A percentile compares a stretch with the other conserved stretches of the same genome.
These are phyloP conservation scores for Conticribra guillardii DNA, from an alignment of 108 stramenopile genomes.

Conservation along the genomic window DNA sequence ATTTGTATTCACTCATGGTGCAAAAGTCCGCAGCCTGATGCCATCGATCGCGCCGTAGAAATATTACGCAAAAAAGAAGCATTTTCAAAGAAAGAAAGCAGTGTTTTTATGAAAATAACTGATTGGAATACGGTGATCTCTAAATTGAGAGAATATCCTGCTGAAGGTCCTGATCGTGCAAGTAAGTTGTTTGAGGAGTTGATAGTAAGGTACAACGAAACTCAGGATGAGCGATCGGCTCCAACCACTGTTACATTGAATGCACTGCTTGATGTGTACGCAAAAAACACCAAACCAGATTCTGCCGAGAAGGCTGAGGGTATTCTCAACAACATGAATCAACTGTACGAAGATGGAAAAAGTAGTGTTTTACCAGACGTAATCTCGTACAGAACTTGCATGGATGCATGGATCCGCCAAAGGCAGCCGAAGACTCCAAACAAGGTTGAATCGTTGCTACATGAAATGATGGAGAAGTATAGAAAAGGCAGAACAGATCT, in stretches of 20 bases:
- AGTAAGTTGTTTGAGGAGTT: conserved; percentile 38
- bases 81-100: conserved; percentile 21
- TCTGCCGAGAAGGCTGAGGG: conserved; percentile 33
- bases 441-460: conserved; percentile 30
- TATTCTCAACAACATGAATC: conserved; percentile 19
- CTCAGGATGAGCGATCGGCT: conserved; percentile 10
- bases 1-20: conserved; percentile 45
- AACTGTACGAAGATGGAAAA: conserved; percentile 22
- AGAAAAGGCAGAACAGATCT: conserved; percentile 23
- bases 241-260: conserved; percentile 35
- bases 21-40: conserved; percentile 29
- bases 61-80: conserved; percentile 37
- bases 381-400: conserved; percentile 39
- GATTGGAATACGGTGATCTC: conserved; percentile 38
- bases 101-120: conserved; percentile 9
- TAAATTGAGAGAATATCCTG: conserved; percentile 38
- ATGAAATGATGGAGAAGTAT: conserved; percentile 40
- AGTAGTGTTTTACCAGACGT: conserved; percentile 33
- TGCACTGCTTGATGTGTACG: conserved; percentile 40
- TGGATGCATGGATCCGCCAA: conserved; percentile 44
- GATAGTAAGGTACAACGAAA: conserved; percentile 5
- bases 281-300: conserved; percentile 28
- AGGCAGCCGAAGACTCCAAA: conserved; percentile 26
- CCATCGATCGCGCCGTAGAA: conserved; percentile 32
- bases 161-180: conserved; percentile 35